Percentiles rank a stretch among this genome's conserved stretches.
Conservation (phyloP, 176 grass and related monocot species). For the Bromus sterilis region DNA sequence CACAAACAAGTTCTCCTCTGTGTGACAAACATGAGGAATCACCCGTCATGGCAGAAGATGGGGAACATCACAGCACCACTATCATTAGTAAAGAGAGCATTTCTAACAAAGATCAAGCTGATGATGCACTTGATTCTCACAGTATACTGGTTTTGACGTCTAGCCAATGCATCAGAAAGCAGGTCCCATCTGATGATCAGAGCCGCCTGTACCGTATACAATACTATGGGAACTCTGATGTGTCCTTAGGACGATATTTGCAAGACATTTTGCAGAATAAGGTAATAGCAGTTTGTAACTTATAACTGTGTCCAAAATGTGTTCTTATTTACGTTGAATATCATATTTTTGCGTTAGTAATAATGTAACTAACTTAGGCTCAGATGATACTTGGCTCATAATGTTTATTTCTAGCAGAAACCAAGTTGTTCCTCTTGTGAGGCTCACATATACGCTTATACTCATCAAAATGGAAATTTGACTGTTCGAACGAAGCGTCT, state of each 20-base stretch:
- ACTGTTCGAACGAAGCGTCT: constrained; percentile 61
- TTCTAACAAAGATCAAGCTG: constrained; percentile 33
- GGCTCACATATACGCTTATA: constrained; percentile 69
- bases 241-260: constrained; percentile 74
- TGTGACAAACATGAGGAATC: constrained; percentile 12
- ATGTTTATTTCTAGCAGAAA: constrained; percentile 45
- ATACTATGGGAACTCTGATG: constrained; percentile 78
- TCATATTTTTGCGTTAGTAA: constrained; percentile 3
- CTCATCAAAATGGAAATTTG: constrained; percentile 89
- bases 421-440: constrained; percentile 63
- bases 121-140: constrained; percentile 52
- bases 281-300: constrained; percentile 25
- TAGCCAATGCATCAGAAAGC: constrained; percentile 66
- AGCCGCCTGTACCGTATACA: constrained; percentile 68
- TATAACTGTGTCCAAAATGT: constrained; percentile 1
- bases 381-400: constrained; percentile 6
- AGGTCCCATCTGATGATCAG: constrained; percentile 53
- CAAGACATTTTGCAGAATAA: constrained; percentile 65
- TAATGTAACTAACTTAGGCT: constrained; percentile 5
- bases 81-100: constrained; percentile 48
- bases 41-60: neutral
- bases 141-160: constrained; percentile 83
- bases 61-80: constrained; percentile 19
- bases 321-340: constrained; percentile 7
- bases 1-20: neutral